Conservation (phyloP, 768 basidiomycete genomes). For the Lactarius evosmus region DNA sequence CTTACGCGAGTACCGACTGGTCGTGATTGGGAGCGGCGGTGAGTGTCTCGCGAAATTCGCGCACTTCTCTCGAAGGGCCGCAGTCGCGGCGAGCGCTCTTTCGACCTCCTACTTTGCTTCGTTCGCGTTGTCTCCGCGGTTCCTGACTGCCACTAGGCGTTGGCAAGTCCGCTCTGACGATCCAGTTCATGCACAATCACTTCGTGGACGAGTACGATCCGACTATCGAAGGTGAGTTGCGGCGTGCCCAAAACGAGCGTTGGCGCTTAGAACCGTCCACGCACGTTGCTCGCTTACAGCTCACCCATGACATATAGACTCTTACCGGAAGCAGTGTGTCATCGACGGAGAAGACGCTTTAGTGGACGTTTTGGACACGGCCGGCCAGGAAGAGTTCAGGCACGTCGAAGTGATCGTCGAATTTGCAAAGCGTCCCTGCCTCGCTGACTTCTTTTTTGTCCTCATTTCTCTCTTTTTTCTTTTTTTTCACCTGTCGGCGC, state of each 20-base stretch:
- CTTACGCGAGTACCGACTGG: slow-evolving; percentile 95
- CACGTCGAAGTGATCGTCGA: slow-evolving; percentile 39
- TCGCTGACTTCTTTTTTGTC: neutral
- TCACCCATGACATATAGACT: slow-evolving; percentile 50
- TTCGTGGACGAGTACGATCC: slow-evolving; percentile 94
- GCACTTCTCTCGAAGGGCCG: neutral
- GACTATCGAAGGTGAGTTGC: slow-evolving; percentile 87
- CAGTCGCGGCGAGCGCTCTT: neutral
- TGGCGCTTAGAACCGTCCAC: neutral
- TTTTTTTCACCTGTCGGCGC: neutral
- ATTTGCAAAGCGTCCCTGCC: slow-evolving; percentile 2
- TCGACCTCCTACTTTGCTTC: neutral
- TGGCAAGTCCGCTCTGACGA: slow-evolving; percentile 91
- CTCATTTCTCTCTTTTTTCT: neutral
- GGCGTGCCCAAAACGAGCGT: slow-evolving; percentile 10
- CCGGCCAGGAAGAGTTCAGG: slow-evolving; percentile 98
- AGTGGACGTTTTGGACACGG: slow-evolving; percentile 94
- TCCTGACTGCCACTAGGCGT: slow-evolving; percentile 42
- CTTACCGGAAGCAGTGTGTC: slow-evolving; percentile 93
- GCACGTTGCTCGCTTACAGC: slow-evolving; percentile 15
- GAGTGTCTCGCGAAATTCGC: slow-evolving; percentile 29
- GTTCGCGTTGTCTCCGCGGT: neutral
- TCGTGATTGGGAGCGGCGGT: slow-evolving; percentile 98
- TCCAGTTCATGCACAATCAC: slow-evolving; percentile 96
- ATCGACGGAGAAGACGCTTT: slow-evolving; percentile 97